Conservation (phyloP, 768 basidiomycete species). For the Hysterangium stoloniferum region DNA sequence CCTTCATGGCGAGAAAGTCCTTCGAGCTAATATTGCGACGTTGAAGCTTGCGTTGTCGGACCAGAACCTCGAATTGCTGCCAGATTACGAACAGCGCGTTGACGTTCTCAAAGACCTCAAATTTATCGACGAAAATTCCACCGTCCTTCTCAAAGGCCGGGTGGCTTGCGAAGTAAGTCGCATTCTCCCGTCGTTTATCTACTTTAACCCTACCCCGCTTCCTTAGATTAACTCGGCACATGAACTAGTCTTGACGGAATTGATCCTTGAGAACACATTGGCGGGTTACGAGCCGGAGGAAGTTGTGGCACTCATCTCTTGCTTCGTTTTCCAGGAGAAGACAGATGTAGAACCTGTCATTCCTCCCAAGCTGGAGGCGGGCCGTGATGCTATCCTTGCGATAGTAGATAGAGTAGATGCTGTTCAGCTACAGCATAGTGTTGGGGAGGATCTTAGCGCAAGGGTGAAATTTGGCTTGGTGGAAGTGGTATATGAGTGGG, state of each 20-base stretch:
- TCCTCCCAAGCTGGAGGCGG: constrained; percentile 71
- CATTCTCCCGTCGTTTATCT: neutral
- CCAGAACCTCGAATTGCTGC: constrained; percentile 92
- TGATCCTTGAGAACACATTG: constrained; percentile 92
- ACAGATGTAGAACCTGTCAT: constrained; percentile 83
- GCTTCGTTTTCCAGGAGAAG: constrained; percentile 98
- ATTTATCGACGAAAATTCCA: constrained; percentile 94
- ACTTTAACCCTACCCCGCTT: neutral
- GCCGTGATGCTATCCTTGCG: constrained; percentile 65
- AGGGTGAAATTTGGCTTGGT: constrained; percentile 85
- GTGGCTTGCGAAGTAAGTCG: constrained; percentile 89
- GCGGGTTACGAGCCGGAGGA: constrained; percentile 90
- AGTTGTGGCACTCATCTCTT: constrained; percentile 90
- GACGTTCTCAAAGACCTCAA: constrained; percentile 84
- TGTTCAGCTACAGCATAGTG: constrained; percentile 75
- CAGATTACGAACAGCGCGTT: constrained; percentile 94
- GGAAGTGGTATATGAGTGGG: constrained; percentile 99
- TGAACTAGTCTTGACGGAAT: constrained; percentile 91
- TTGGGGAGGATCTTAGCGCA: constrained; percentile 71
- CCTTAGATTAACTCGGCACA: constrained; percentile 96
- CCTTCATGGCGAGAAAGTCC: constrained; percentile 66
- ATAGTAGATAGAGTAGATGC: constrained; percentile 74
- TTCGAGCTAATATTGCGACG: constrained; percentile 65
- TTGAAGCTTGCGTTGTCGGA: constrained; percentile 87
- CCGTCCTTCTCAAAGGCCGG: constrained; percentile 90